Percentiles rank a stretch among this genome's conserved stretches.
phyloP scores from a whole-genome alignment of 2,329 filamentous ascomycete species.

The Hypomyces rosellus region DNA sequence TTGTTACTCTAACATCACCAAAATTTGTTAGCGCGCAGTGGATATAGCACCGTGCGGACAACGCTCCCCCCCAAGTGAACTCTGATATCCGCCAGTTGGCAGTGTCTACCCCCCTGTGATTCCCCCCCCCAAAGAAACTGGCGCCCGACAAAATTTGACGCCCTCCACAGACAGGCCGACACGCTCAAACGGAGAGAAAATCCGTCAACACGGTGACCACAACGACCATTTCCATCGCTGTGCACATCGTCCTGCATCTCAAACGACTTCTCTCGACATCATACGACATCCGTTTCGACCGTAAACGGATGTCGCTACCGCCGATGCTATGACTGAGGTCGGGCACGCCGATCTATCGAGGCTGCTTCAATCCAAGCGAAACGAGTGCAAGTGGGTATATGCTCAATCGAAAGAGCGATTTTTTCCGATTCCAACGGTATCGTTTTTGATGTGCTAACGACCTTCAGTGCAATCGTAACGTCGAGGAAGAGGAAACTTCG shows the following conservation, averaged over 20 bases:
- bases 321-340: slow-evolving; percentile 67
- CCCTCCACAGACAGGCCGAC: slow-evolving; percentile 22
- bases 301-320: slow-evolving; percentile 64
- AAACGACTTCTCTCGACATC: slow-evolving; percentile 16
- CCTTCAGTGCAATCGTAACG: slow-evolving; percentile 61
- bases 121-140: slow-evolving; percentile 14
- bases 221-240: slow-evolving; percentile 26
- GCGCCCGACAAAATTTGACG: slow-evolving; percentile 29
- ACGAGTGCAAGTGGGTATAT: slow-evolving; percentile 52
- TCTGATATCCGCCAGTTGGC: slow-evolving; percentile 5
- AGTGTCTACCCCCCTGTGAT: slow-evolving; percentile 9
- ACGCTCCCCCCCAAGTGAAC: not conserved
- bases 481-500: slow-evolving; percentile 88
- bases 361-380: slow-evolving; percentile 60
- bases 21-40: slow-evolving; percentile 10
- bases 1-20: not conserved
- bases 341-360: slow-evolving; percentile 58
- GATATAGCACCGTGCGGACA: slow-evolving; percentile 2
- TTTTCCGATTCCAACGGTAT: slow-evolving; percentile 45
- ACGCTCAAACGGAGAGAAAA: slow-evolving; percentile 23
- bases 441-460: slow-evolving; percentile 38
- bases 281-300: slow-evolving; percentile 50
- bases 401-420: slow-evolving; percentile 38
- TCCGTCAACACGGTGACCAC: slow-evolving; percentile 25
- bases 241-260: slow-evolving; percentile 24